These are phyloP conservation scores for bread wheat (Triticum aestivum) DNA, from an alignment of 176 grass and related monocot genomes.

Conservation along the genomic window IWGSC_CS_RefSeq_v2.1 NC_057811.1:3275487-3275986, in stretches of 20 bases:
- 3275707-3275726: conserved; percentile 60
- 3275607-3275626: conserved; percentile 92
- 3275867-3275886: neutral
- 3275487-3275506: neutral
- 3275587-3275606: conserved; percentile 94
- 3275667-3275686: conserved; percentile 90
- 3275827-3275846: neutral
- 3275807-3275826: neutral
- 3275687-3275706: conserved; percentile 96
- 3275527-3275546: neutral
- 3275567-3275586: conserved; percentile 43
- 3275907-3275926: neutral
- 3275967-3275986: neutral
- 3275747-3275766: conserved; percentile 69
- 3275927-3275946: neutral
- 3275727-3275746: conserved; percentile 82
- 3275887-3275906: neutral
- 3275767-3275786: conserved; percentile 90
- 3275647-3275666: conserved; percentile 84
- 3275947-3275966: neutral
- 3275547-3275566: neutral
- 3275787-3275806: conserved; percentile 78
- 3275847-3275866: neutral
- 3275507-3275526: neutral
- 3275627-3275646: conserved; percentile 97